Evolutionary conservation across 2,329 filamentous ascomycete genomes (phyloP).

Genomic region (Ophiostoma sp.): DNA sequence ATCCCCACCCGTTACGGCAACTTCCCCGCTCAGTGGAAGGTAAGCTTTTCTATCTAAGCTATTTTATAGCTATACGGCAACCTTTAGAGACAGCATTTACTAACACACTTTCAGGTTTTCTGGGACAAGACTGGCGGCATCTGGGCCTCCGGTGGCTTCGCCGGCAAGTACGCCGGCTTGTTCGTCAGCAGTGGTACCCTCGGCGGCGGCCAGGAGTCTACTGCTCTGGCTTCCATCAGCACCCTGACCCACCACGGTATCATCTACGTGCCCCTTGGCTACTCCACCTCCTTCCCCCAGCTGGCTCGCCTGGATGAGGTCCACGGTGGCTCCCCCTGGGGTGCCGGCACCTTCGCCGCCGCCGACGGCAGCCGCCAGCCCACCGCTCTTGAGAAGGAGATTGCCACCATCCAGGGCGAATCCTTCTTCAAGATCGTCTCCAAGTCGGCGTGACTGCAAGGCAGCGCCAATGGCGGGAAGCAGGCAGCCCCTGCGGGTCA

Average conservation of each 20-base stretch:
- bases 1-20: conserved; percentile 96
- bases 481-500: conserved; percentile 33
- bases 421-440: conserved; percentile 74
- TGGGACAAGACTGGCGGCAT: conserved; percentile 88
- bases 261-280: conserved; percentile 93
- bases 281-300: conserved; percentile 72
- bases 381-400: conserved; percentile 67
- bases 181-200: conserved; percentile 84
- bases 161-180: conserved; percentile 86
- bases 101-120: conserved; percentile 53
- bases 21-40: conserved; percentile 95
- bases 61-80: neutral
- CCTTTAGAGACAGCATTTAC: neutral
- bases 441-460: conserved; percentile 79
- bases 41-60: conserved; percentile 29
- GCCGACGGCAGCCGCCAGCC: conserved; percentile 84
- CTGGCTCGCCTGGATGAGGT: conserved; percentile 74
- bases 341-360: conserved; percentile 83
- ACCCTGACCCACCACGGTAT: conserved; percentile 92
- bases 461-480: conserved; percentile 40
- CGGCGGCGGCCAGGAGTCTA: conserved; percentile 93
- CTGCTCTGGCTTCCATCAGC: conserved; percentile 75
- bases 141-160: conserved; percentile 75
- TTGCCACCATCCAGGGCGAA: conserved; percentile 83
- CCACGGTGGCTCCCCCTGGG: conserved; percentile 87